Conservation (phyloP, 352 stramenopile genomes). For the Phytophthora pinifolia region DNA sequence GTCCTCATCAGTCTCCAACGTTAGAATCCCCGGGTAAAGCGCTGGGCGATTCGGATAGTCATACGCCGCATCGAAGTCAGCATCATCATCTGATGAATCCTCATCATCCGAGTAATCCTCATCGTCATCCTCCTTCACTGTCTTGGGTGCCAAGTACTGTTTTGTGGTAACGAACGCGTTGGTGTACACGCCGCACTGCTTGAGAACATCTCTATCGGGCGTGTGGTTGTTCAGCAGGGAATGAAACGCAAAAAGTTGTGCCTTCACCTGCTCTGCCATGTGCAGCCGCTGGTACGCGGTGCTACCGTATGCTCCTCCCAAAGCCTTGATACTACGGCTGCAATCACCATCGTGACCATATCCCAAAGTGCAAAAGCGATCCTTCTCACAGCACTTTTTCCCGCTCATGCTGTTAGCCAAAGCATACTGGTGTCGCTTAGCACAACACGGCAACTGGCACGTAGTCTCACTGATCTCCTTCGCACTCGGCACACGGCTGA, state of each 20-base stretch:
- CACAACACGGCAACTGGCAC: slow-evolving; percentile 85
- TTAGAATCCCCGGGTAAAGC: slow-evolving; percentile 65
- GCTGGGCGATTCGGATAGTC: slow-evolving; percentile 32
- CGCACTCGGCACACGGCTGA: slow-evolving; percentile 75
- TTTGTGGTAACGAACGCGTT: slow-evolving; percentile 81
- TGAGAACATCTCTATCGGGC: slow-evolving; percentile 82
- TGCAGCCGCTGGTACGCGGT: slow-evolving; percentile 61
- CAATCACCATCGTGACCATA: slow-evolving; percentile 73
- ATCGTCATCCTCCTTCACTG: slow-evolving; percentile 55
- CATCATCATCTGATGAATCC: slow-evolving; percentile 68
- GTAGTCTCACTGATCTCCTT: slow-evolving; percentile 85
- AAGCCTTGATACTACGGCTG: slow-evolving; percentile 70
- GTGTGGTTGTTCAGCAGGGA: slow-evolving; percentile 88
- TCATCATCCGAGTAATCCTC: slow-evolving; percentile 80
- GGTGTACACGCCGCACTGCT: slow-evolving; percentile 83
- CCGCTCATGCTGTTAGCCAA: slow-evolving; percentile 36
- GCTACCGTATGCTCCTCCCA: slow-evolving; percentile 74
- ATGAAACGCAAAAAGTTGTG: slow-evolving; percentile 88
- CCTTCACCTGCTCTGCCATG: slow-evolving; percentile 88
- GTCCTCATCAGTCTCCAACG: slow-evolving; percentile 41
- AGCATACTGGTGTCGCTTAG: slow-evolving; percentile 71
- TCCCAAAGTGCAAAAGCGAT: slow-evolving; percentile 83
- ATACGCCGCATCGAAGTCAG: slow-evolving; percentile 68
- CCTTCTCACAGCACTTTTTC: slow-evolving; percentile 71
- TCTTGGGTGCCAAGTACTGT: slow-evolving; percentile 58